These are phyloP conservation scores for Setomelanomma holmii DNA, from an alignment of 2,329 filamentous ascomycete genomes.

Conservation along the genomic window DNA sequence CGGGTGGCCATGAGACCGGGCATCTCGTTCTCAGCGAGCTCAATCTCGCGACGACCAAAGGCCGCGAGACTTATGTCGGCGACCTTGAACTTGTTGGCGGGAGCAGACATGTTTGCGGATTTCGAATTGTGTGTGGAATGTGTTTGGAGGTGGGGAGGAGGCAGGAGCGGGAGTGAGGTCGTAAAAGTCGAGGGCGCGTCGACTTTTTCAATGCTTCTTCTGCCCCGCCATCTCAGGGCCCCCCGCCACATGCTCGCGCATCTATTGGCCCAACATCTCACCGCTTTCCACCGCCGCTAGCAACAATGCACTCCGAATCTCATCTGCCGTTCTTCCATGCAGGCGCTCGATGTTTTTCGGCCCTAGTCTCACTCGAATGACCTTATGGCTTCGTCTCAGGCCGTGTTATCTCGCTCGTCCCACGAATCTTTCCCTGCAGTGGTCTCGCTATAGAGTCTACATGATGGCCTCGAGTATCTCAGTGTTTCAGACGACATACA, in stretches of 20 bases:
- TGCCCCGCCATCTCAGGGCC: slow-evolving; percentile 6
- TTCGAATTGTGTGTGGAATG: slow-evolving; percentile 15
- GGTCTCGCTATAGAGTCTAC: too few species aligned
- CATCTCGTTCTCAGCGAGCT: slow-evolving; percentile 92
- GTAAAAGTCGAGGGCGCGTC: slow-evolving; percentile 14
- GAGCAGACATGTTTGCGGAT: slow-evolving; percentile 68
- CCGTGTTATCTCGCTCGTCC: too few species aligned
- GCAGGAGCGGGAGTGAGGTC: slow-evolving; percentile 6
- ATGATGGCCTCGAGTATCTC: too few species aligned
- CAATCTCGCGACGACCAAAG: slow-evolving; percentile 98
- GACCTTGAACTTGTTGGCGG: slow-evolving; percentile 96
- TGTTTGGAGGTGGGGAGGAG: slow-evolving; percentile 21
- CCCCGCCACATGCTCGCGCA: slow-evolving; percentile 2
- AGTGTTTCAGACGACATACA: too few species aligned
- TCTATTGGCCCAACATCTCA: slow-evolving; percentile 1
- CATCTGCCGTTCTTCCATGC: slow-evolving; percentile 1
- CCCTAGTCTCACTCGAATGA: not conserved
- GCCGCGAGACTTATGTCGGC: slow-evolving; percentile 95
- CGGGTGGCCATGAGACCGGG: slow-evolving; percentile 97
- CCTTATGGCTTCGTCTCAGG: too few species aligned
- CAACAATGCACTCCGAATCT: not conserved
- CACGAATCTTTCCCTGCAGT: too few species aligned
- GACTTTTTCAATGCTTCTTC: slow-evolving; percentile 8
- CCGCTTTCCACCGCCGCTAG: slow-evolving; percentile 4
- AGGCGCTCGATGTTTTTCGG: slow-evolving; percentile 1